Evolutionary conservation across 2,329 filamentous ascomycete genomes (phyloP).

Genomic region (Graphilbum ipis-grandicollis): DNA sequence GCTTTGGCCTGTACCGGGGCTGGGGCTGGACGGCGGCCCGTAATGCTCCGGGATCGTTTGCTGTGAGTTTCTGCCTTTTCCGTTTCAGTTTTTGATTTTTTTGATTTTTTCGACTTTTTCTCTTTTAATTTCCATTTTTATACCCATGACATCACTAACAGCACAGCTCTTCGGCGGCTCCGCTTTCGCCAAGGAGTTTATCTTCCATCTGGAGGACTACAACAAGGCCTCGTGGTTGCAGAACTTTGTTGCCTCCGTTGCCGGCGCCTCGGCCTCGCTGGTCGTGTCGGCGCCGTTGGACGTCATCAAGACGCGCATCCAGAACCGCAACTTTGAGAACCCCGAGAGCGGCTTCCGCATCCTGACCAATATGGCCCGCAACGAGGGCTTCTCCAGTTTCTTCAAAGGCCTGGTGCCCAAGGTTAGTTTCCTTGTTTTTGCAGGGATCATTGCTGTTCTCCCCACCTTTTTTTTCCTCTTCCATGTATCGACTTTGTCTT

Average conservation of each 20-base stretch:
- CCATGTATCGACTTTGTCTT: too few species aligned
- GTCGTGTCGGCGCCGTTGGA: slow-evolving; percentile 91
- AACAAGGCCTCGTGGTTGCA: slow-evolving; percentile 88
- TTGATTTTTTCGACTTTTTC: too few species aligned
- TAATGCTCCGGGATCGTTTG: slow-evolving; percentile 93
- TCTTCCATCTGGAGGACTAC: slow-evolving; percentile 82
- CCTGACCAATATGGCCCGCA: slow-evolving; percentile 76
- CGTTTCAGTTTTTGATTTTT: too few species aligned
- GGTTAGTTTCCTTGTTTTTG: too few species aligned
- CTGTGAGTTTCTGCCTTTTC: slow-evolving; percentile 47
- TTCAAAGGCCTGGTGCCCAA: slow-evolving; percentile 97
- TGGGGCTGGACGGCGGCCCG: slow-evolving; percentile 96
- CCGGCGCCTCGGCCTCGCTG: slow-evolving; percentile 85
- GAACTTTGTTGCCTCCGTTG: slow-evolving; percentile 95
- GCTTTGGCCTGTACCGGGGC: slow-evolving; percentile 86
- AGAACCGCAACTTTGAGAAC: slow-evolving; percentile 98
- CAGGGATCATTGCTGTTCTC: too few species aligned
- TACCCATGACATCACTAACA: too few species aligned
- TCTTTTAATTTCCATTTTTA: too few species aligned
- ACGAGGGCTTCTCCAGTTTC: slow-evolving; percentile 75
- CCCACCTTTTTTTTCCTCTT: too few species aligned
- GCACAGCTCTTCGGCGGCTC: slow-evolving; percentile 87
- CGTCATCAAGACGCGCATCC: slow-evolving; percentile 95
- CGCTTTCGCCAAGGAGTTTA: slow-evolving; percentile 92
- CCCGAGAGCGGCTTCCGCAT: slow-evolving; percentile 89